Conservation (phyloP, 768 basidiomycete genomes). For the Cubamyces lactineus region DNA sequence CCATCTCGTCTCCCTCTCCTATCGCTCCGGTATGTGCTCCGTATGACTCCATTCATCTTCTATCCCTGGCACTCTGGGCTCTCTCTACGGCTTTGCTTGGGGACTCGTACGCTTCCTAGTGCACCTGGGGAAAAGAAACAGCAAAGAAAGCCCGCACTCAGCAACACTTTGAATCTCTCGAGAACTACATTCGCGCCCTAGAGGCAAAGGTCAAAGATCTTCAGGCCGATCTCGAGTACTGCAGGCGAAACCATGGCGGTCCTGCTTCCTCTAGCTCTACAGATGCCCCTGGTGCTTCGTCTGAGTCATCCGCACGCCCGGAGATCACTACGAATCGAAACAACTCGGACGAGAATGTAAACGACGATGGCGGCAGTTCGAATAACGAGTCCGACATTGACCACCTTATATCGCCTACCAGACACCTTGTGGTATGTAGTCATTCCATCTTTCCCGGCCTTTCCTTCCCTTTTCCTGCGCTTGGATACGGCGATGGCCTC, state of each 20-base stretch:
- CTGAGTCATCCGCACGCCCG: conserved; percentile 16
- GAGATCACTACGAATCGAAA: conserved; percentile 10
- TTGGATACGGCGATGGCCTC: too few species aligned
- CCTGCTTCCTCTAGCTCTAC: conserved; percentile 18
- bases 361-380: conserved; percentile 24
- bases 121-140: conserved; percentile 39
- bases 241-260: conserved; percentile 17
- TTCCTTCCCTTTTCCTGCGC: not conserved
- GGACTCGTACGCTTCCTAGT: conserved; percentile 22
- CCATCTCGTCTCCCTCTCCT: not conserved
- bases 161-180: conserved; percentile 38
- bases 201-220: conserved; percentile 34
- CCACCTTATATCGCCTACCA: conserved; percentile 28
- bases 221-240: conserved; percentile 29
- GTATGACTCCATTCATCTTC: not conserved
- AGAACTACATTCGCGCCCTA: conserved; percentile 33
- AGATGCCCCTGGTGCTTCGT: conserved; percentile 17
- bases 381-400: conserved; percentile 34
- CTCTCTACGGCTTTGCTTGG: not conserved
- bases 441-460: too few species aligned
- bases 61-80: not conserved
- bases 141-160: conserved; percentile 39
- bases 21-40: not conserved
- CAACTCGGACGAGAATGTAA: conserved; percentile 12
- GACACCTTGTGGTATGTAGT: conserved; percentile 26